Base-by-base conservation (phyloP, 2,329 filamentous ascomycete species). In the Colletotrichum costaricense region DNA sequence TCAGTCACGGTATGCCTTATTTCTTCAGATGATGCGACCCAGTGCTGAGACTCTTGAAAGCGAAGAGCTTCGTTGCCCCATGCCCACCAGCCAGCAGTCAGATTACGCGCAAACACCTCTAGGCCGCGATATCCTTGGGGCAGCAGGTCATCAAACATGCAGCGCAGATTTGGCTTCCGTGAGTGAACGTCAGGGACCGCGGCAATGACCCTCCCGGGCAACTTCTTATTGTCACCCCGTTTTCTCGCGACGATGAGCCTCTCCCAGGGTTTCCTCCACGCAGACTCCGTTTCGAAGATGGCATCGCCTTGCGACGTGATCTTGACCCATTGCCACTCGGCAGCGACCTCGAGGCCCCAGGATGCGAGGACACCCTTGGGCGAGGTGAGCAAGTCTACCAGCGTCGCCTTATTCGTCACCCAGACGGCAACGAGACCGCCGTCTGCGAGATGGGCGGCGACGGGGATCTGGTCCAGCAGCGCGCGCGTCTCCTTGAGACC, bases 261-360 rank as follows among this genome's bases (percentile, higher is more conserved):
- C 81, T 97, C 94, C 87, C 94, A 96, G 0, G 94, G 93, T 81
- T 92, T 95, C 75, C 93, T 88, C 91, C 91, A 94, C 2, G 81
- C 74, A 4, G 89, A 89, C 38, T 91, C 87, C 2, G 94, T 68
- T 38, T 87, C 81, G 72, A 88, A 89, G 33, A 95, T 85, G 0
- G 93, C 91, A 79, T 93, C 90, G 0, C 94, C 94, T 0, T 80
- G 76, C 0, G 81, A 80, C 0, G 94, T 94, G 12, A 93, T 87
- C 80, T 97, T 97, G 62, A 95, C 81, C 94, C 94, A 97, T 2
- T 91, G 87, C 93, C 94, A 96, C 79, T 95, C 93, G 62, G 92
- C 89, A 0, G 90, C 85, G 12, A 90, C 79, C 64, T 91, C 87
- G 0, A 96, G 82, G 28, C 90, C 92, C 93, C 93, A 95, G 42